Base-by-base conservation (phyloP, 768 basidiomycete genomes). In the Calocybe indica region DNA sequence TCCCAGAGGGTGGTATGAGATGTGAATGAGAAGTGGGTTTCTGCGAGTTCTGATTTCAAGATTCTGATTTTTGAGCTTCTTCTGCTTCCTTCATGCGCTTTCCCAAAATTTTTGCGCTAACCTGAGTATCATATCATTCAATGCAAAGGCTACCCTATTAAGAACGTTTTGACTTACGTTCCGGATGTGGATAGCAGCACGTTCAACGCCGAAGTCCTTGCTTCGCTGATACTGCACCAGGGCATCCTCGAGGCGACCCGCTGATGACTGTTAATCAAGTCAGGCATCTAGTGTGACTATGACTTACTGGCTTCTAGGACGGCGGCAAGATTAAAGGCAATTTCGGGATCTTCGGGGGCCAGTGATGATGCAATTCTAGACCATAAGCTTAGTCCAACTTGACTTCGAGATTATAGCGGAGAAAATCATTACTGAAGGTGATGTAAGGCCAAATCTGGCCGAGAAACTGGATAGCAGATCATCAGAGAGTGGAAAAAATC, bases 281-380 rank as follows among this genome's bases (percentile, higher is more conserved):
- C 42, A 43, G 40, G 31, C 30, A 43, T 64, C 40, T 7, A 49
- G 40, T 40, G 43, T 41, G 51, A 52, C 60, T 60, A 58, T 50
- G 48, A 74, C 83, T 57, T 56, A 89, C 91, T 80, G 47, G 91
- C 90, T 82, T 93, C 91, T 51, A 92, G 75, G 57, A 93, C 88
- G 39, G 89, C 91, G 43, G 87, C 91, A 49, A 91, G 78, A 70
- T 93, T 93, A 74, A 92, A 93, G 11, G 88, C 83, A 59, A 92
- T 90, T 63, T 93, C 91, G 62, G 87, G 83, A 72, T 93, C 91
- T 63, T 90, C 86, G 40, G 91, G 91, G 50, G 84, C 78, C 56
- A 93, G 76, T n/a, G 83, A 81, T 38, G 82, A 74, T 42, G 91
- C 91, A 62, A 87, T 82, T 55, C 91, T 93, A 66, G 50, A 61